These are phyloP conservation scores for Coniosporium apollinis DNA, from an alignment of 495 filamentous ascomycete species.

Conservation along the genomic window DNA sequence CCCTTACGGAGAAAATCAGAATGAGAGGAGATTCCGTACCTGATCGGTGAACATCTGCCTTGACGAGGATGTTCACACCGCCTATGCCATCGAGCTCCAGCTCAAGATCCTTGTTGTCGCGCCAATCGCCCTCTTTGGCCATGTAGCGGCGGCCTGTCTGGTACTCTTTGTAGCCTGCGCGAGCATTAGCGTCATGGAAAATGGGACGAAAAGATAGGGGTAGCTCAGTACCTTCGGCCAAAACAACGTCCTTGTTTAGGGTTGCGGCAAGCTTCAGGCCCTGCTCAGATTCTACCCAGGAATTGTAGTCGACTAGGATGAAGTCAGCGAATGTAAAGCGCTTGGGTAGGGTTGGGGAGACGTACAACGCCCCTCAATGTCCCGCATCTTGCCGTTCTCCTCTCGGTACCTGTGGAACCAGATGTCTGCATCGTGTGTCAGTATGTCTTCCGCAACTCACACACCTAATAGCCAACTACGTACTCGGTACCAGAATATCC, in stretches of 20 bases:
- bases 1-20: constrained; percentile 3
- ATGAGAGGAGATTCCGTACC: constrained; percentile 34
- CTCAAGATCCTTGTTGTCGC: constrained; percentile 75
- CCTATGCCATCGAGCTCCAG: constrained; percentile 89
- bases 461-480: constrained; percentile 15
- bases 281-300: constrained; percentile 88
- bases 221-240: constrained; percentile 56
- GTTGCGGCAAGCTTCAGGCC: constrained; percentile 52
- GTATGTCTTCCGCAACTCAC: constrained; percentile 3
- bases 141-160: constrained; percentile 78
- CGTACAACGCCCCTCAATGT: constrained; percentile 91
- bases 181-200: constrained; percentile 1
- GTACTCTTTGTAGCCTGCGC: constrained; percentile 77
- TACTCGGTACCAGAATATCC: constrained; percentile 93
- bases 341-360: too few species aligned
- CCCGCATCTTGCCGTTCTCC: constrained; percentile 34
- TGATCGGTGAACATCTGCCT: constrained; percentile 90
- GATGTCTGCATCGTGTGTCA: constrained; percentile 46
- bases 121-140: constrained; percentile 78
- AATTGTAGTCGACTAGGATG: constrained; percentile 97
- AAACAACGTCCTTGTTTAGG: constrained; percentile 60
- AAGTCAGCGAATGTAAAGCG: too few species aligned
- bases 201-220: not conserved
- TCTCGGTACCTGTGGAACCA: constrained; percentile 91
- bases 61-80: constrained; percentile 92